Base-by-base conservation (phyloP, 1,284 basidiomycete genomes). In the Lentinula novae-zelandiae region DNA sequence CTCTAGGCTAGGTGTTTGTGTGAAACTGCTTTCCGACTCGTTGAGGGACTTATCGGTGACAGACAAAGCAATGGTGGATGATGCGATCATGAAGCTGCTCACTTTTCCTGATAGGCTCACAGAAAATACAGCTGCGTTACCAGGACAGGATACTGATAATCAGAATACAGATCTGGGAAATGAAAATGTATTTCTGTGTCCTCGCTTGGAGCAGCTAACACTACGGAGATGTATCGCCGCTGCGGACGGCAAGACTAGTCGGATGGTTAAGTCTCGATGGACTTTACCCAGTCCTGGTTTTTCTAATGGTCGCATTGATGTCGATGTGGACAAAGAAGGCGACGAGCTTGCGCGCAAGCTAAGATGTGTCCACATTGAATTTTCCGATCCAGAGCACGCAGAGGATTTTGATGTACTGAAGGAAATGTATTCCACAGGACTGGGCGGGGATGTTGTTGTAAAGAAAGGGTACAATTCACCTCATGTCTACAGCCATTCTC, bases 181-280 rank as follows among this genome's bases (percentile, higher is more conserved):
- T 17, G 38, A 27, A 33, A 9, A 10, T 27, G n/a, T 22, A 58
- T 12, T 13, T 39, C n/a, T 61, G 9, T 57, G 60, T 53, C 60
- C 60, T 27, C 36, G 8, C 10, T 27, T 61, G 49, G 49, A 61
- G 39, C 55, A 42, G 46, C 7, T 61, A 15, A 42, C 39, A 6
- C 31, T 61, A 17, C 12, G 39, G 17, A 22, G 55, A 17, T 61
- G 54, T 36, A 42, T 61, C n/a, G 15, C 33, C 9, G 46, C 38
- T 3, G 22, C 55, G 6, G 60, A 61, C 20, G 60, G 60, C 12
- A 8, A 12, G n/a, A 39, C 56, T 1, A 49, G 55, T 39, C 48
- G 44, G 17, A 57, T 61, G 54, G 15, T 61, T 3, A 49, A 36
- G 38, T 61, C 60, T 20, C 51, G 60, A 40, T 56, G 46, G 49